Conservation (phyloP, 2,329 filamentous ascomycete genomes). For the Alternaria angustiovoidea region DNA sequence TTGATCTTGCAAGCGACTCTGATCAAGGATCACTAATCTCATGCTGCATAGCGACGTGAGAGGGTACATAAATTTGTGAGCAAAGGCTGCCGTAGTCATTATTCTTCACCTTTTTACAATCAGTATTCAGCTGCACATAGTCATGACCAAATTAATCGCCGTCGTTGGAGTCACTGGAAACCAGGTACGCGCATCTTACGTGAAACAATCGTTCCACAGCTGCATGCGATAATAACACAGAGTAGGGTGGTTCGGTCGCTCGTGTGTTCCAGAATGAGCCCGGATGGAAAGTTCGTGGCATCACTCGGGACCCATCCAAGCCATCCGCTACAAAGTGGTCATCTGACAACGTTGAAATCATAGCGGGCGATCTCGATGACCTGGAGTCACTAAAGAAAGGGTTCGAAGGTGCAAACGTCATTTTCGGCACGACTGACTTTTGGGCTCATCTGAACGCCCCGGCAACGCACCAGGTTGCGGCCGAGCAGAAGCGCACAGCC, state of each 20-base stretch:
- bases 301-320: constrained; percentile 56
- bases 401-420: constrained; percentile 28
- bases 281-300: constrained; percentile 42
- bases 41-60: neutral
- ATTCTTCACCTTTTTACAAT: neutral
- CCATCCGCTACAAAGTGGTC: constrained; percentile 43
- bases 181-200: constrained; percentile 16
- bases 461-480: constrained; percentile 20
- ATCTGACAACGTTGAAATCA: constrained; percentile 28
- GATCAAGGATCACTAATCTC: neutral
- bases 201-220: neutral
- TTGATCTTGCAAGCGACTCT: no score
- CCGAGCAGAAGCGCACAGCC: constrained; percentile 30
- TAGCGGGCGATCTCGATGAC: constrained; percentile 26
- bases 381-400: constrained; percentile 20
- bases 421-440: constrained; percentile 55
- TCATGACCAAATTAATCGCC: constrained; percentile 26
- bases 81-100: neutral
- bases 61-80: neutral
- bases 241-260: constrained; percentile 26
- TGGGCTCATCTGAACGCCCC: constrained; percentile 29
- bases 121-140: neutral
- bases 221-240: neutral
- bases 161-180: constrained; percentile 30
- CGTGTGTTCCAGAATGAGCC: constrained; percentile 31